Evolutionary conservation across 352 stramenopile species (phyloP), one percentile per base, ranked within the genome.

Genomic region (Globisporangium nagaii): DNA sequence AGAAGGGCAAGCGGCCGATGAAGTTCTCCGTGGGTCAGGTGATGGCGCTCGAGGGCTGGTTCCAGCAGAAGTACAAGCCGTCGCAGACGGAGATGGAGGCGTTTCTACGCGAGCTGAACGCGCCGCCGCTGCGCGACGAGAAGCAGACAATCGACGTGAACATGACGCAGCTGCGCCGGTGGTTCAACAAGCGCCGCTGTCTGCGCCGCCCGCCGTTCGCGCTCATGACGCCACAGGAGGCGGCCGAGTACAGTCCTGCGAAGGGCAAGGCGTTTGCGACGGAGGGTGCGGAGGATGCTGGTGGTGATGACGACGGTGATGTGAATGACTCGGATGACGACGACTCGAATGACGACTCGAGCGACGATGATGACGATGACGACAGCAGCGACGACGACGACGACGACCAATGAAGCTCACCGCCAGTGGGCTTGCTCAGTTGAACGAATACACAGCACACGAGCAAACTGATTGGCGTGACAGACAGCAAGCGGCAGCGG

Each of bases 51-150:
- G 83, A 93, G 53, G 69, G 59, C 19, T 93, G 83, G 83, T 93
- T 93, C 58, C 83, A 93, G 58, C 76, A 89, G 51, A 93, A 88
- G 50, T 93, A 91, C 72, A 93, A 93, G 49, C 83, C 83, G 9
- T 85, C 70, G 9, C 77, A 89, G 58, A 63, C 67, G 27, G 83
- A 93, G 48, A 89, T 93, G 83, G 83, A 93, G 57, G 68, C 61
- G 9, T 93, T 90, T 41, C 46, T 93, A 40, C 59, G 65, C 11
- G 56, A 81, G 49, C 56, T 93, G 47, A 93, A 93, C 46, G 69
- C 71, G 3, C 43, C 75, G 1, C 80, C 83, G n/a, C 63, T 93
- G 30, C 80, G 80, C 12, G 83, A 93, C 25, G 71, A 86, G 43
- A 88, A 90, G 65, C 83, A 93, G 44, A 64, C 63, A 1, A 65